Percentiles rank a stretch among this genome's conserved stretches.
These are phyloP conservation scores for Dactylorhiza incarnata DNA, from an alignment of 106 monocot genomes.

Conservation along the genomic window DNA sequence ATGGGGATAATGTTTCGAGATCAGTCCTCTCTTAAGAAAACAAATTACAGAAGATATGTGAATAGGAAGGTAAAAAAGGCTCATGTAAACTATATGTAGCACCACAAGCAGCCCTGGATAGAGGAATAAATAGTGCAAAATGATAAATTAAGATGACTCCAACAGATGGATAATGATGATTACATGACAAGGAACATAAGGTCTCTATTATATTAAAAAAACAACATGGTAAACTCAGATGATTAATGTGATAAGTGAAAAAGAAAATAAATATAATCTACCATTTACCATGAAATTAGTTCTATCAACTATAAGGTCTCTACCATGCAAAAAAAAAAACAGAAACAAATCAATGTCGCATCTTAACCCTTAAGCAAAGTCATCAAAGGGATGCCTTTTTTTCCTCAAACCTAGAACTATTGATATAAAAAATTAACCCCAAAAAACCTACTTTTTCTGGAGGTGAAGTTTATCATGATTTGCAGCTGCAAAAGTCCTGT, in stretches of 20 bases:
- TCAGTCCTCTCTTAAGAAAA: background rate
- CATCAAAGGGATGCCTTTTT: background rate
- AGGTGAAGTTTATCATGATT: constrained; percentile 31
- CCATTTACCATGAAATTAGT: background rate
- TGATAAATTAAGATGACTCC: background rate
- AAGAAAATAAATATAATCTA: background rate
- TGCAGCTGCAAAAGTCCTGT: constrained; percentile 36
- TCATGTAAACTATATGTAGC: background rate
- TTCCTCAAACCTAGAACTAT: background rate
- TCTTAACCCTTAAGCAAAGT: background rate
- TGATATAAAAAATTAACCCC: background rate
- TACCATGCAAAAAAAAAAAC: background rate
- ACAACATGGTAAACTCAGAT: background rate
- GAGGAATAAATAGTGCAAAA: background rate
- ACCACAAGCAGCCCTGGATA: background rate
- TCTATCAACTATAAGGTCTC: background rate
- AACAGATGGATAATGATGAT: background rate
- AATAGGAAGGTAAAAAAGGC: constrained; percentile 1
- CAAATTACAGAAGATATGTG: background rate
- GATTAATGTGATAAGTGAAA: background rate
- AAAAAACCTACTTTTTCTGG: constrained; percentile 44
- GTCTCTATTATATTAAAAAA: background rate
- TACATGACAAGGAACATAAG: background rate
- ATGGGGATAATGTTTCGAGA: background rate
- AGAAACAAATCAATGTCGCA: background rate